Evolutionary conservation across 2,329 filamentous ascomycete species (phyloP), one percentile per base, ranked within the genome.

Genomic region (Aspergillus luchuensis): DNA sequence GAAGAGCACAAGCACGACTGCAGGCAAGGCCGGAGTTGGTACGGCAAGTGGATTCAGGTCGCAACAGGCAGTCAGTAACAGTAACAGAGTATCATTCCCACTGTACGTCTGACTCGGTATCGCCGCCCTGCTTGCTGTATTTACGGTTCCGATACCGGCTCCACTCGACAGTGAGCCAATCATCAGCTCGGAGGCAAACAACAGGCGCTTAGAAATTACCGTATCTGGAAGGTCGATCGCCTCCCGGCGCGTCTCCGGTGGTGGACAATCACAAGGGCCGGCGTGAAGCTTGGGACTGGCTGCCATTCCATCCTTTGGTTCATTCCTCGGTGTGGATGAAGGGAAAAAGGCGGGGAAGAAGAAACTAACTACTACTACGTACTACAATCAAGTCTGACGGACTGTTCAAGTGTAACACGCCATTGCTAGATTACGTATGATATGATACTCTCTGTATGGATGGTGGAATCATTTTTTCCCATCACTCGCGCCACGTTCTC

Each of bases 401-500:
- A 11, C 28, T 30, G 28, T 11, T 3, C 28, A 3, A 15, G 33
- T 13, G 33, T 11, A 36, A 36, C 11, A 13, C 33, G 25, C 33
- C 8, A 36, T 36, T 36, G 33, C 33, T 36, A 36, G 11, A 36
- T 36, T 36, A 36, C 33, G 33, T 36, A 36, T 36, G 33, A 28
- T 28, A 28, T 28, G 7, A 28, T 28, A 28, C 25, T 28, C 25
- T 28, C 25, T 28, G 33, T 36, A 36, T 53, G 36, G 15, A 41
- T 53, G 15, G 19, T 50, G 13, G 51, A 19, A 36, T 13, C 10
- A 10, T 33, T 30, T 17, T 30, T 8, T 21, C 28, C 36, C 39
- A 55, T 45, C 28, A 56, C 39, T 56, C 25, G 39, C 41, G 53
- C 53, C 53, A 56, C 53, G 53, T 56, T 56, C 53, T 17, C 30